Conservation (phyloP, 306 rosid genomes). For the Chamaecrista fasciculata region DNA sequence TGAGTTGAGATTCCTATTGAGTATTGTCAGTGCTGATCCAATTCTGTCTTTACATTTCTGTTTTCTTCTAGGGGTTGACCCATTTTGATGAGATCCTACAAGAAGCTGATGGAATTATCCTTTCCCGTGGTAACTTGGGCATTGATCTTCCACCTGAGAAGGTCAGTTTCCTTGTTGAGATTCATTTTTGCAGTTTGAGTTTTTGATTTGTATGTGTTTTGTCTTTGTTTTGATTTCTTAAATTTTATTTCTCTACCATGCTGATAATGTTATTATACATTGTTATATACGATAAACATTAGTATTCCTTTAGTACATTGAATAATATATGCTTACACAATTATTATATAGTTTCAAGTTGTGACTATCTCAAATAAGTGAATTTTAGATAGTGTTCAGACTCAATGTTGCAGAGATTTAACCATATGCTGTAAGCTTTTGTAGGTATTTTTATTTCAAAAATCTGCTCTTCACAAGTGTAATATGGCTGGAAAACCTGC, state of each 20-base stretch:
- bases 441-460: slow-evolving; percentile 95
- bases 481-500: slow-evolving; percentile 99
- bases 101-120: slow-evolving; percentile 95
- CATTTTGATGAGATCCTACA: slow-evolving; percentile 91
- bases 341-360: too few species aligned
- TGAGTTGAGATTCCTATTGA: slow-evolving; percentile 9
- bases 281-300: neutral
- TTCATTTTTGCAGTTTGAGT: slow-evolving; percentile 21
- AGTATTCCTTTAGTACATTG: too few species aligned
- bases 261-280: neutral
- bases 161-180: slow-evolving; percentile 45
- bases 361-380: neutral
- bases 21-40: slow-evolving; percentile 9
- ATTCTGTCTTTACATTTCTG: neutral
- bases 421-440: slow-evolving; percentile 25
- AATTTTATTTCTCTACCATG: neutral
- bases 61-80: slow-evolving; percentile 64
- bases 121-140: slow-evolving; percentile 93
- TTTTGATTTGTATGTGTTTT: neutral
- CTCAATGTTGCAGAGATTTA: slow-evolving; percentile 13
- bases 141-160: slow-evolving; percentile 97
- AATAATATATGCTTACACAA: too few species aligned
- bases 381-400: slow-evolving; percentile 8
- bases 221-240: neutral
- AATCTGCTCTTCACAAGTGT: slow-evolving; percentile 93